Conservation (phyloP, 2,329 filamentous ascomycete genomes). For the Drechslerella stenobrocha region DNA sequence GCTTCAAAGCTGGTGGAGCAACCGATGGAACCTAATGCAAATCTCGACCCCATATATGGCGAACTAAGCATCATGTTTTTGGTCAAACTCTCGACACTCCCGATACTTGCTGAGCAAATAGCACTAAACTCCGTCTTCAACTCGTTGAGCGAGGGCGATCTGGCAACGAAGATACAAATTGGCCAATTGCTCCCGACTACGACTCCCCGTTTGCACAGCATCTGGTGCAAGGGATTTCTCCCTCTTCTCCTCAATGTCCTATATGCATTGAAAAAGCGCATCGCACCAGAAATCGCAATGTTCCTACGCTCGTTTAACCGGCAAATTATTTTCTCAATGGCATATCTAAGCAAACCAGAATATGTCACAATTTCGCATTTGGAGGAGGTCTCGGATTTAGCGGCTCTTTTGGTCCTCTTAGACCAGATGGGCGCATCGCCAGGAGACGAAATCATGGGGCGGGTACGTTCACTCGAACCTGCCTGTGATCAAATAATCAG, state of each 20-base stretch:
- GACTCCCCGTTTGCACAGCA: constrained; percentile 74
- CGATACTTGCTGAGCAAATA: constrained; percentile 81
- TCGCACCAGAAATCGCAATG: constrained; percentile 79
- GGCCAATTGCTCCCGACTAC: constrained; percentile 78
- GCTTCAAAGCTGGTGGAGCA: constrained; percentile 62
- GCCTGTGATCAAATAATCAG: constrained; percentile 72
- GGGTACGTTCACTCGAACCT: constrained; percentile 69
- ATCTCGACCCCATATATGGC: constrained; percentile 81
- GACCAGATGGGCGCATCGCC: constrained; percentile 56
- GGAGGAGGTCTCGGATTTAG: constrained; percentile 49
- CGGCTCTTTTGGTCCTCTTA: constrained; percentile 50
- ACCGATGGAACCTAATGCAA: constrained; percentile 60
- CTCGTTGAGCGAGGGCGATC: constrained; percentile 69
- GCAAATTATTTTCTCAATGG: constrained; percentile 72
- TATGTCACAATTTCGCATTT: constrained; percentile 51
- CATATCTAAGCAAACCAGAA: constrained; percentile 68
- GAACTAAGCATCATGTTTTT: constrained; percentile 89
- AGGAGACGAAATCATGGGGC: constrained; percentile 59
- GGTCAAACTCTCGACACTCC: constrained; percentile 80
- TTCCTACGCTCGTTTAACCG: constrained; percentile 88
- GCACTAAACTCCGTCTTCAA: constrained; percentile 82
- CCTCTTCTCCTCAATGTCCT: constrained; percentile 88
- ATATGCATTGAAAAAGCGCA: constrained; percentile 74
- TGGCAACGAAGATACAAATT: constrained; percentile 76
- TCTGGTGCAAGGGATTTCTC: constrained; percentile 86